Percentiles rank a stretch among this genome's conserved stretches.
Conservation (phyloP, 179 eudicot genomes). For the Patellifolia procumbens region DNA sequence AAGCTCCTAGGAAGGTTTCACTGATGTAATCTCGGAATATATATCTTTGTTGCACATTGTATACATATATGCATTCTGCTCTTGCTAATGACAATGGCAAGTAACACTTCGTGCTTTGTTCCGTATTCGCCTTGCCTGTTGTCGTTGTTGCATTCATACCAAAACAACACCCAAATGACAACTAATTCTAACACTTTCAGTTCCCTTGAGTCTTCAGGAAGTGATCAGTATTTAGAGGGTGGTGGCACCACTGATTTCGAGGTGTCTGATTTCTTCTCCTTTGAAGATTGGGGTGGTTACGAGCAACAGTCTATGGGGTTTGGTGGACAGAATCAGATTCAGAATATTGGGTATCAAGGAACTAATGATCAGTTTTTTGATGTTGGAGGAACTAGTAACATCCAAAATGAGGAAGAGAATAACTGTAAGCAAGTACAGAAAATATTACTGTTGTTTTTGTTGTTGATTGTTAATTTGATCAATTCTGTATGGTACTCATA, state of each 20-base stretch:
- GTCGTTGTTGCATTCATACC: not conserved
- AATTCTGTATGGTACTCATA: not conserved
- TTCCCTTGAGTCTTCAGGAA: slow-evolving; percentile 42
- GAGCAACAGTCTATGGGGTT: slow-evolving; percentile 27
- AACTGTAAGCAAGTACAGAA: slow-evolving; percentile 27
- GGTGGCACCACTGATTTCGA: slow-evolving; percentile 39
- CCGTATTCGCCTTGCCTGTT: slow-evolving; percentile 5
- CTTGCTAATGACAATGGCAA: slow-evolving; percentile 24
- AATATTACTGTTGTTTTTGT: too few relatives aligned
- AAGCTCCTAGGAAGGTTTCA: slow-evolving; percentile 41
- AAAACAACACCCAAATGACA: slow-evolving; percentile 15
- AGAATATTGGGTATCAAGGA: slow-evolving; percentile 25
- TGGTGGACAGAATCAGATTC: slow-evolving; percentile 14
- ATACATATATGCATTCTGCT: slow-evolving; percentile 18
- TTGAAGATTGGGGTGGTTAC: slow-evolving; percentile 26
- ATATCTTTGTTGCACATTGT: slow-evolving; percentile 25
- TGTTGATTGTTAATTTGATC: not conserved
- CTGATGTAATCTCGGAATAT: too few relatives aligned
- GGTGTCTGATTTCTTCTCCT: slow-evolving; percentile 36
- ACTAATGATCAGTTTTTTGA: slow-evolving; percentile 1
- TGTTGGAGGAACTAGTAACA: slow-evolving; percentile 26
- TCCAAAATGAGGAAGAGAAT: slow-evolving; percentile 29
- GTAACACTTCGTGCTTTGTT: slow-evolving; percentile 8
- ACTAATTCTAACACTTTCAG: slow-evolving; percentile 26
- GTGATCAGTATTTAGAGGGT: slow-evolving; percentile 37